phyloP scores from a whole-genome alignment of 495 filamentous ascomycete species.

The Pyronema omphalodes region DNA sequence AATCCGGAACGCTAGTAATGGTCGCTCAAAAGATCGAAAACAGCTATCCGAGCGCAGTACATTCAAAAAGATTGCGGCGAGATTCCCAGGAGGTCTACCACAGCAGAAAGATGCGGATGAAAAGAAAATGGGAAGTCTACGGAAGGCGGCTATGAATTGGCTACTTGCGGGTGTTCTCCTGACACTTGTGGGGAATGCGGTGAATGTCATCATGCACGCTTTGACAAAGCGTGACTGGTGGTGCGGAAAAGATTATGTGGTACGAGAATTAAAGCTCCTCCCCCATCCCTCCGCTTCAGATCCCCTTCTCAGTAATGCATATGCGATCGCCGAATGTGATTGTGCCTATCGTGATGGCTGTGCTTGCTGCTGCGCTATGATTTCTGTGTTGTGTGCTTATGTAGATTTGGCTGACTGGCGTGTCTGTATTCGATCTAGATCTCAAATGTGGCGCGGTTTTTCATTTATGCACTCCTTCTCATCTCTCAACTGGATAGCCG shows the following conservation, averaged over 20 bases:
- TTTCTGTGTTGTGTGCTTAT: background rate
- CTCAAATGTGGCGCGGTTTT: slow-evolving; percentile 32
- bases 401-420: slow-evolving; percentile 1
- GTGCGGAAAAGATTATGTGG: slow-evolving; percentile 69
- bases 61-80: slow-evolving; percentile 11
- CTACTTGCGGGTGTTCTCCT: slow-evolving; percentile 45
- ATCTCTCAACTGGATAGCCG: slow-evolving; percentile 37
- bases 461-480: slow-evolving; percentile 47
- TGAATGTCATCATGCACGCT: slow-evolving; percentile 59
- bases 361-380: background rate
- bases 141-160: slow-evolving; percentile 55
- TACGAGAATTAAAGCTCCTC: slow-evolving; percentile 35
- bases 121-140: slow-evolving; percentile 37
- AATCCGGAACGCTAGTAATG: slow-evolving; percentile 34
- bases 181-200: slow-evolving; percentile 56
- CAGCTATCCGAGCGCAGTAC: background rate
- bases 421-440: slow-evolving; percentile 10
- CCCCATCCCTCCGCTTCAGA: too few relatives aligned
- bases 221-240: slow-evolving; percentile 58
- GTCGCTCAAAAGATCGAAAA: slow-evolving; percentile 25
- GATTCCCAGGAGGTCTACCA: slow-evolving; percentile 20
- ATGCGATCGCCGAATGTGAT: background rate
- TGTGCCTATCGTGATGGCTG: background rate
- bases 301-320: too few relatives aligned
- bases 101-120: slow-evolving; percentile 19